Base-by-base conservation (phyloP, 306 rosid species). In the Gillenia trifoliata region DNA sequence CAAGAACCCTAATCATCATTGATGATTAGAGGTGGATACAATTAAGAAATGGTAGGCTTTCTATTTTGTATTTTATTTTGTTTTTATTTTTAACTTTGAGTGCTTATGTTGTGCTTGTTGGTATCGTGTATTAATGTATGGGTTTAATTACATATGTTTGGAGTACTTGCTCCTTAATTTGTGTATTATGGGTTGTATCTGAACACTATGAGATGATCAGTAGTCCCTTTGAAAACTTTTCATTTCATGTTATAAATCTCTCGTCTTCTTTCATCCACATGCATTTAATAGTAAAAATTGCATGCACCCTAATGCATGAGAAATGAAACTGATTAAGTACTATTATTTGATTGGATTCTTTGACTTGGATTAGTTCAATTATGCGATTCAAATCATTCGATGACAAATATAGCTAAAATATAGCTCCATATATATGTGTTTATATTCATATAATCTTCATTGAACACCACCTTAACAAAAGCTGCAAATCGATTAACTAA, bases 21-120 rank as follows among this genome's bases (percentile, higher is more conserved):
- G 47, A 12, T 71, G 52, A 22, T 13, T 71, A 55, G 75, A 33
- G 64, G 74, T 52, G 64, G 63, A 71, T 55, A 49, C 66, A 16
- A 30, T 29, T 62, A 36, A 36, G 65, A 56, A 56, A 56, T 38
- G 66, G 56, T 72, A 57, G 76, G 40, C 56, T 72, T 57, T 72
- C 56, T 26, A 25, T 3, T 38, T 38, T 57, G 54, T 72, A 34
- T 56, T 57, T 72, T 57, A 3, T 56, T 52, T 70, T 23, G 23
- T 1, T 71, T 71, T 31, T 62, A 29, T 28, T 3, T 70, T 54
- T 12, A 9, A n/a, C 7, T 36, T 71, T 4, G 64, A 54, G 65
- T 71, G 8, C 74, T 70, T 22, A 13, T 57, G 26, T 71, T 34
- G 61, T 54, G 40, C 66, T 71, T 38, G 47, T 4, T 72, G 55